Percentiles rank a stretch among this genome's conserved stretches.
Conservation (phyloP, 1,284 basidiomycete genomes). For the Apiotrichum sp. region DNA sequence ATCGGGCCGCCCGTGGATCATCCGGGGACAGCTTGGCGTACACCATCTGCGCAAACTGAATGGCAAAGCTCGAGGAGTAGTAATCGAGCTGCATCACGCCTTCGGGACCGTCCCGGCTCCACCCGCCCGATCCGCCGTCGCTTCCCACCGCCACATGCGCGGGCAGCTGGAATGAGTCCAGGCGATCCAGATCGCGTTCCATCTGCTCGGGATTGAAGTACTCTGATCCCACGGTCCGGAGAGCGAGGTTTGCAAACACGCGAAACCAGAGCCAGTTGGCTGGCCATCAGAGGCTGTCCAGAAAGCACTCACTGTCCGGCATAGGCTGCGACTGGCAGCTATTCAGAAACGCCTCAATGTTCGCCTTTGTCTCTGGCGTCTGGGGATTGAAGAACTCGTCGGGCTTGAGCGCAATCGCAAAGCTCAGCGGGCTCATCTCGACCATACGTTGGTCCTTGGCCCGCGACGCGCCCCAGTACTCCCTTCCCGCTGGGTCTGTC, state of each 20-base stretch:
- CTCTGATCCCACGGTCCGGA: constrained; percentile 58
- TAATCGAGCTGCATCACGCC: constrained; percentile 73
- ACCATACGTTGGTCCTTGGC: constrained; percentile 76
- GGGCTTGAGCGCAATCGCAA: constrained; percentile 60
- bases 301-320: constrained; percentile 45
- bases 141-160: constrained; percentile 45
- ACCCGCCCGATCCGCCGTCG: constrained; percentile 49
- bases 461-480: constrained; percentile 70
- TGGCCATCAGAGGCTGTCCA: constrained; percentile 10
- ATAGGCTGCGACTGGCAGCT: constrained; percentile 65
- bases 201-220: constrained; percentile 58
- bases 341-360: constrained; percentile 62
- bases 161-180: constrained; percentile 69
- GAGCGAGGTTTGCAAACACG: constrained; percentile 69
- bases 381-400: constrained; percentile 61
- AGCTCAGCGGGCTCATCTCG: constrained; percentile 70
- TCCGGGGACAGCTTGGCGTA: constrained; percentile 58
- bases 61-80: constrained; percentile 71
- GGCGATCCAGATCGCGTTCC: constrained; percentile 66
- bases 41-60: constrained; percentile 65
- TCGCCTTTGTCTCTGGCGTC: constrained; percentile 52
- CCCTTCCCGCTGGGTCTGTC: constrained; percentile 58
- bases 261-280: constrained; percentile 79
- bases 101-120: constrained; percentile 70
- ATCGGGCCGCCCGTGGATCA: constrained; percentile 63